Evolutionary conservation across 129 eudicot species (phyloP).

Genomic region (Glebionis coronaria): DNA sequence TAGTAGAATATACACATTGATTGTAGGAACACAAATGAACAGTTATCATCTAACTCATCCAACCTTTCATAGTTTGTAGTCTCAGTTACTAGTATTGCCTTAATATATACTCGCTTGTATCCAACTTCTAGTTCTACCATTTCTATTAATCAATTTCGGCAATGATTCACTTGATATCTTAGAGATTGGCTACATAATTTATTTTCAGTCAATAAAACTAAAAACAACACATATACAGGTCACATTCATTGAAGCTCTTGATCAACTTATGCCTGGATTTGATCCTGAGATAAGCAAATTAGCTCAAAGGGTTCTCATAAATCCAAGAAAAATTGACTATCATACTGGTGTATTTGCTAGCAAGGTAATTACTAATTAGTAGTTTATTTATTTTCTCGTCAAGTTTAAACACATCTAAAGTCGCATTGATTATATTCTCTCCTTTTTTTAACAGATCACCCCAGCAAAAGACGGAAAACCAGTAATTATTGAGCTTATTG

Average conservation of each 20-base stretch:
- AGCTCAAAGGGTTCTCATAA: slow-evolving; percentile 71
- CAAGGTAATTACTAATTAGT: slow-evolving; percentile 61
- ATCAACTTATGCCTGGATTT: slow-evolving; percentile 95
- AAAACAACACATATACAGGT: slow-evolving; percentile 46
- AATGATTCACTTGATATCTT: neutral
- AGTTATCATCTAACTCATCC: too few species aligned
- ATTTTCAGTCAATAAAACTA: slow-evolving; percentile 7
- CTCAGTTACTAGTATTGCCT: too few species aligned
- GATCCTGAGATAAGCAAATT: slow-evolving; percentile 94
- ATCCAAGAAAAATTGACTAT: slow-evolving; percentile 87
- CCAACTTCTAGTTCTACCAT: neutral
- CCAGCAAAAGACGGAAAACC: slow-evolving; percentile 89
- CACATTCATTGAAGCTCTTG: slow-evolving; percentile 92
- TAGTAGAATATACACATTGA: neutral
- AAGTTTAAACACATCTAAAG: slow-evolving; percentile 2
- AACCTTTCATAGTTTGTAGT: too few species aligned
- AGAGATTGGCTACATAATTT: slow-evolving; percentile 6
- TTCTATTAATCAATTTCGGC: slow-evolving; percentile 2
- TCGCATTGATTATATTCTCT: neutral
- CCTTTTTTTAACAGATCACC: slow-evolving; percentile 51
- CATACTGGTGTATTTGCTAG: slow-evolving; percentile 92
- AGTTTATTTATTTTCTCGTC: neutral
- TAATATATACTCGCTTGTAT: too few species aligned
- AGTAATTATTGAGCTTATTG: slow-evolving; percentile 77
- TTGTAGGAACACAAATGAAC: too few species aligned